A percentile compares a stretch with the other conserved stretches of the same genome.
Conservation (phyloP, 192 early-diverging fungal species). For the Backusella morwellensis region DNA sequence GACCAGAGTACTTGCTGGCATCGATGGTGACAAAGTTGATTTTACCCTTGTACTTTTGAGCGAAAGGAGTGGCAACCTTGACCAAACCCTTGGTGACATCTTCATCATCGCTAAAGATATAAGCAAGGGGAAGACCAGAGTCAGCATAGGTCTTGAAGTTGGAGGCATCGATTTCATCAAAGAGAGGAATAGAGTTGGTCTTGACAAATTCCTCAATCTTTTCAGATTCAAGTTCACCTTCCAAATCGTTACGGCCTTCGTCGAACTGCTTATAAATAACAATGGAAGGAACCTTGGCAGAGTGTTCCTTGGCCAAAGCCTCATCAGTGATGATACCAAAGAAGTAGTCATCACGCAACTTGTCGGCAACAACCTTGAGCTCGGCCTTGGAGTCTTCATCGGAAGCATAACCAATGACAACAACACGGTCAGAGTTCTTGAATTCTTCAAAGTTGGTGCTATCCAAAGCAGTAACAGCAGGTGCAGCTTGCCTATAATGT, state of each 20-base stretch:
- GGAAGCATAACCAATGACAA: conserved; percentile 82
- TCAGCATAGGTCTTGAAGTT: conserved; percentile 90
- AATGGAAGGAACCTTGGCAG: conserved; percentile 58
- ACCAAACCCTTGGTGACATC: conserved; percentile 51
- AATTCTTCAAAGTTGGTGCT: conserved; percentile 73
- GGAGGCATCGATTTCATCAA: conserved; percentile 87
- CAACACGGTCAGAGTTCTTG: conserved; percentile 81
- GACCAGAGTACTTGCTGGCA: conserved; percentile 77
- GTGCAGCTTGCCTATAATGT: conserved; percentile 67
- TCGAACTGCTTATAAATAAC: conserved; percentile 92
- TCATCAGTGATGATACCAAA: conserved; percentile 81
- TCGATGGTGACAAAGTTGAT: conserved; percentile 92
- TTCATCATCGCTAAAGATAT: conserved; percentile 74
- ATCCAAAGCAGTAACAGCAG: conserved; percentile 71
- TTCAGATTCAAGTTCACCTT: conserved; percentile 56
- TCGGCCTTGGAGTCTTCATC: conserved; percentile 63
- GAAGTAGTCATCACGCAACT: conserved; percentile 80
- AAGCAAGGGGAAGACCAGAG: conserved; percentile 85
- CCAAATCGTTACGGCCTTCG: conserved; percentile 68
- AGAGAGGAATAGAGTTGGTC: conserved; percentile 75
- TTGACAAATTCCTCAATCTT: conserved; percentile 71
- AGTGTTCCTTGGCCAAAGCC: conserved; percentile 51
- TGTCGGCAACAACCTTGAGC: conserved; percentile 70
- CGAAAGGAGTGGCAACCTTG: conserved; percentile 65
- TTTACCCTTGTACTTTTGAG: conserved; percentile 86